Percentiles rank a stretch among this genome's conserved stretches.
phyloP scores from a whole-genome alignment of 768 basidiomycete species.

The Lentinula sp. region DNA sequence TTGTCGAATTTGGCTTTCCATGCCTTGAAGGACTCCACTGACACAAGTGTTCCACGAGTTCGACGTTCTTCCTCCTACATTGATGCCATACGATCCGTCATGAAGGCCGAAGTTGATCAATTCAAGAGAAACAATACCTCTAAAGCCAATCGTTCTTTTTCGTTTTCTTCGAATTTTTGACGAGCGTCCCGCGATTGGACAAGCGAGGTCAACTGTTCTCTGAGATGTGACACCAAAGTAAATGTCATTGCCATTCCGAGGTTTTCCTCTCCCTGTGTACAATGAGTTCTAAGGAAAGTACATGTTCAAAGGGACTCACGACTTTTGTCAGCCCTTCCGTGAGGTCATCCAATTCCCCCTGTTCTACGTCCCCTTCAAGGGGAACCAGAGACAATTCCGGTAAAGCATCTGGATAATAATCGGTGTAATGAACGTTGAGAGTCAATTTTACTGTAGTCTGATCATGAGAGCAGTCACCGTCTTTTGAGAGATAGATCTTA shows the following conservation, averaged over 20 bases:
- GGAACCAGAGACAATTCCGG: constrained; percentile 67
- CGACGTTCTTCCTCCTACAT: constrained; percentile 79
- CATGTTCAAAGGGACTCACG: constrained; percentile 30
- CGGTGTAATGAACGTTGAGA: constrained; percentile 71
- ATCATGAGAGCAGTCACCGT: constrained; percentile 9
- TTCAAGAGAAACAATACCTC: constrained; percentile 49
- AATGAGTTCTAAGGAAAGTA: neutral
- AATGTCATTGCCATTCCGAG: constrained; percentile 98
- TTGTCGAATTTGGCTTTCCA: constrained; percentile 84
- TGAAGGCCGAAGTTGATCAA: neutral
- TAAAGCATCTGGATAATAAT: constrained; percentile 78
- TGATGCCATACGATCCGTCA: constrained; percentile 6
- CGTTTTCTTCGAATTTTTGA: constrained; percentile 54
- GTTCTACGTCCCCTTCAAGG: constrained; percentile 52
- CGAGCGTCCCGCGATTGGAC: constrained; percentile 54
- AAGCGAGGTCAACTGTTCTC: constrained; percentile 66
- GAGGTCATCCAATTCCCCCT: constrained; percentile 48
- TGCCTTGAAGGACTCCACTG: constrained; percentile 65
- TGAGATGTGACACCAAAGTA: constrained; percentile 79
- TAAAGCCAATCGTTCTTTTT: constrained; percentile 66
- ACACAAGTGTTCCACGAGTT: constrained; percentile 91
- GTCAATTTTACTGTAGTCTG: constrained; percentile 58
- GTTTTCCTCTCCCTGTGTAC: constrained; percentile 70
- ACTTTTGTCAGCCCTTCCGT: constrained; percentile 51
- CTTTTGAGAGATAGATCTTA: constrained; percentile 25